Percentiles rank a stretch among this genome's conserved stretches.
phyloP scores from a whole-genome alignment of 768 basidiomycete species.

The Aureoboletus auriporus region DNA sequence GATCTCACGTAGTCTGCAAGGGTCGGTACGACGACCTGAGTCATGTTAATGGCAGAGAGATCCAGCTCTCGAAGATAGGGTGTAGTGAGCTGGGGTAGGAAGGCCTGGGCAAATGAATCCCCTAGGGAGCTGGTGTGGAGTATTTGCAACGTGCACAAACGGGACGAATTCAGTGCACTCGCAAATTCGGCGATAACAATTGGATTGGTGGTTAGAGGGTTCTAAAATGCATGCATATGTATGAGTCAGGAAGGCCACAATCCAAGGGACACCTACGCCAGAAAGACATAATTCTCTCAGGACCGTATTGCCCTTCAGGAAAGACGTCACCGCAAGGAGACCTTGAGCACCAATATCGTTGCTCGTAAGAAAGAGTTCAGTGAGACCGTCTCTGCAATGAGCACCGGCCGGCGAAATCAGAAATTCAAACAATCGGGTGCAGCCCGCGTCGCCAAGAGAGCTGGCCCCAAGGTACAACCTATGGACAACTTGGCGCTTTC shows the following conservation, averaged over 20 bases:
- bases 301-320: conserved; percentile 42
- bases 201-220: conserved; percentile 37
- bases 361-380: conserved; percentile 54
- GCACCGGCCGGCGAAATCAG: conserved; percentile 46
- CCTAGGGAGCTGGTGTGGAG: conserved; percentile 47
- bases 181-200: conserved; percentile 38
- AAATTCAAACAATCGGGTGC: conserved; percentile 49
- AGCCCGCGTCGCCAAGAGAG: conserved; percentile 54
- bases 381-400: conserved; percentile 37
- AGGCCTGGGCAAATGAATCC: conserved; percentile 45
- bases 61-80: conserved; percentile 50
- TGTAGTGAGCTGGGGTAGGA: conserved; percentile 49
- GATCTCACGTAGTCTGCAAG: conserved; percentile 51
- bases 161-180: conserved; percentile 51
- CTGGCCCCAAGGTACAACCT: conserved; percentile 57
- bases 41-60: conserved; percentile 49
- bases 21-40: conserved; percentile 35
- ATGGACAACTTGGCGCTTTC: conserved; percentile 42
- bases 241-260: conserved; percentile 2
- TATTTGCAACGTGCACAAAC: conserved; percentile 46
- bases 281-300: conserved; percentile 53
- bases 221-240: conserved; percentile 29
- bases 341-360: conserved; percentile 55
- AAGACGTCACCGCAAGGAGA: conserved; percentile 49
- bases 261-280: conserved; percentile 40